Percentiles rank a stretch among this genome's conserved stretches.
phyloP scores from a whole-genome alignment of 495 filamentous ascomycete species.

The Penicillium riverlandense region DNA sequence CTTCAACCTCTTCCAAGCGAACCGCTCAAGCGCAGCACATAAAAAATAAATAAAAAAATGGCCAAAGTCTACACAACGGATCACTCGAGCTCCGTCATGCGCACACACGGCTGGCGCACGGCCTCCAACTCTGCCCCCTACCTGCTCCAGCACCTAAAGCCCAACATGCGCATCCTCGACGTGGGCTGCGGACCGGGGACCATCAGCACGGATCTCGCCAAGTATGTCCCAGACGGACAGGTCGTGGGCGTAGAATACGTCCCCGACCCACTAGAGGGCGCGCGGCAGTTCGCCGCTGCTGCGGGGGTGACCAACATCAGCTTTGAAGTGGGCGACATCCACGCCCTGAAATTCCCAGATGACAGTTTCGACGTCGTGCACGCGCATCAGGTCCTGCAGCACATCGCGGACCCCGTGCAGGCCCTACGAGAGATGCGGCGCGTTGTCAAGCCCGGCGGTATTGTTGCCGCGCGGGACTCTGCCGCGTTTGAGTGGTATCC shows the following conservation, averaged over 20 bases:
- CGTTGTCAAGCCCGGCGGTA: conserved; percentile 42
- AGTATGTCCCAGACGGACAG: conserved; percentile 35
- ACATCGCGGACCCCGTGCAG: conserved; percentile 38
- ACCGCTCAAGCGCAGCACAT: too few relatives aligned
- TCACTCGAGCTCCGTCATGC: conserved; percentile 41
- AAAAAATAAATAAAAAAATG: background rate
- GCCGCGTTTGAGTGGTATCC: conserved; percentile 43
- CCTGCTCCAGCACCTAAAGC: conserved; percentile 41
- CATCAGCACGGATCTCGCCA: conserved; percentile 49
- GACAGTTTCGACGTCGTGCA: conserved; percentile 54
- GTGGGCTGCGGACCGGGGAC: conserved; percentile 53
- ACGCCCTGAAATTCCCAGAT: conserved; percentile 37
- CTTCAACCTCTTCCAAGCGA: too few relatives aligned
- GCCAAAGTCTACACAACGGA: conserved; percentile 39
- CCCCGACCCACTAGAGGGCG: conserved; percentile 31
- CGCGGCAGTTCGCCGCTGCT: conserved; percentile 27
- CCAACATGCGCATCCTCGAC: conserved; percentile 44
- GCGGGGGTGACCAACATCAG: conserved; percentile 36
- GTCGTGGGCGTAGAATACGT: conserved; percentile 41
- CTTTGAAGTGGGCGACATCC: conserved; percentile 43
- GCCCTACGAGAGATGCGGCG: conserved; percentile 46
- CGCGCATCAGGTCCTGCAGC: conserved; percentile 49
- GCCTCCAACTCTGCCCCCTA: conserved; percentile 43
- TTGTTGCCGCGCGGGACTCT: conserved; percentile 45
- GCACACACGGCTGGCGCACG: conserved; percentile 46